Conservation (phyloP, 1,284 basidiomycete species). For the Ustilago crameri region DNA sequence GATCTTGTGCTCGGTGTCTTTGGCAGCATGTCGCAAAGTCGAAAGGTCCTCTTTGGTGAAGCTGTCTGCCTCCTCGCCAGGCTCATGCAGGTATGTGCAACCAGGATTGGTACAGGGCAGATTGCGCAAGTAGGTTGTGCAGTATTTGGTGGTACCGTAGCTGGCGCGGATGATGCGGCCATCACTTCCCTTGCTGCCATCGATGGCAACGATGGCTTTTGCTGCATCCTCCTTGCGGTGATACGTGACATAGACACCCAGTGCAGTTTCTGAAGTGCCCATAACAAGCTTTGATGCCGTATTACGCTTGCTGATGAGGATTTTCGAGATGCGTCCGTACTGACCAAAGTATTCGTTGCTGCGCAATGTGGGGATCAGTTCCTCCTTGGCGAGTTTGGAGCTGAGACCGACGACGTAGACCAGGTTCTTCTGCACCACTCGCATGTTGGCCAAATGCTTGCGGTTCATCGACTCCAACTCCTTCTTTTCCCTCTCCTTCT, state of each 20-base stretch:
- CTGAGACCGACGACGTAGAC: constrained; percentile 94
- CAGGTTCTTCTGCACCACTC: constrained; percentile 95
- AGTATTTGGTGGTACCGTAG: constrained; percentile 97
- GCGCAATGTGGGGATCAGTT: constrained; percentile 93
- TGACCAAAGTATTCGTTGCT: constrained; percentile 98
- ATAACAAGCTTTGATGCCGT: constrained; percentile 73
- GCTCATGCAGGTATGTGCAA: constrained; percentile 96
- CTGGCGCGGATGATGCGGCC: constrained; percentile 79
- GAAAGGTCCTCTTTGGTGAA: constrained; percentile 70
- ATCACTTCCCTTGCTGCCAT: constrained; percentile 76
- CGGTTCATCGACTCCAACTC: constrained; percentile 89
- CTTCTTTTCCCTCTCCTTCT: constrained; percentile 93
- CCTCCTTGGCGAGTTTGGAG: constrained; percentile 92
- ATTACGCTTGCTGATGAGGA: constrained; percentile 89
- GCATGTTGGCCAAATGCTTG: constrained; percentile 88
- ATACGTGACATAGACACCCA: constrained; percentile 97
- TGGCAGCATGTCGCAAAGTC: constrained; percentile 65
- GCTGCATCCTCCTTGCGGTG: constrained; percentile 94
- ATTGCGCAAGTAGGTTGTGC: constrained; percentile 91
- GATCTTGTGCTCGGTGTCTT: constrained; percentile 66
- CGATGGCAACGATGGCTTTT: constrained; percentile 89
- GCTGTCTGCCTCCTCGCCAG: constrained; percentile 97
- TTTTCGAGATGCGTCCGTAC: constrained; percentile 97
- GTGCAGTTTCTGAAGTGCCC: constrained; percentile 75
- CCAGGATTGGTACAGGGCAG: constrained; percentile 85